Evolutionary conservation across 2,329 filamentous ascomycete genomes (phyloP), one percentile per base, ranked within the genome.

Genomic region (Pseudogymnoascus sp.): DNA sequence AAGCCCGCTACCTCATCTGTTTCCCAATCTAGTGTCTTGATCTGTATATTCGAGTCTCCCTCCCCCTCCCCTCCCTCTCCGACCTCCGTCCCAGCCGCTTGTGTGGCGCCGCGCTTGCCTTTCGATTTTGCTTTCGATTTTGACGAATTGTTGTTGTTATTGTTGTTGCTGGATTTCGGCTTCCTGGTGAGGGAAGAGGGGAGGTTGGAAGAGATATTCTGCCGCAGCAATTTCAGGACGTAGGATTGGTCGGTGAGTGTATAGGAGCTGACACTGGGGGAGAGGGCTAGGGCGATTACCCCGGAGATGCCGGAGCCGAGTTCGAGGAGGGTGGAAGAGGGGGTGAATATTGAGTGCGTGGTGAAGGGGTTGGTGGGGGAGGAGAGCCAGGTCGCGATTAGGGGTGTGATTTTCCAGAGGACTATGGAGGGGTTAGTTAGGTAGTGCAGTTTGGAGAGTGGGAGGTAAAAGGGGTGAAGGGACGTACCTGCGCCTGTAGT

Each of bases 181-280:
- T 66, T 56, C 38, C 67, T 67, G 26, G 65, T 41, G 8, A 60
- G 19, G 3, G 67, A 61, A n/a, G 65, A 62, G 16, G 65, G 63
- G 3, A 66, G 65, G 68, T 93, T 93, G 46, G 85, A 83, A 0
- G 81, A 76, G 3, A 98, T 76, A 73, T 98, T 99, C 68, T 86
- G 83, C 65, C 84, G 83, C n/a, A 96, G 78, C 0, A 93, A 77
- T 65, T 86, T 88, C 64, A 89, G 81, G 2, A 96, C 89, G 74
- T 98, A 98, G 50, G 85, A 77, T 75, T 97, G 93, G 74, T 99
- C 95, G 0, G 93, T 96, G 53, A 95, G 85, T 50, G 92, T 80
- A 73, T 95, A 96, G 2, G 65, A 66, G 22, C 73, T 68, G 16
- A 96, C 81, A 3, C 77, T 78, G 1, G 84, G 82, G 1, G 84